phyloP scores from a whole-genome alignment of 768 basidiomycete species.

The Tylopilus vinaceipallidus region DNA sequence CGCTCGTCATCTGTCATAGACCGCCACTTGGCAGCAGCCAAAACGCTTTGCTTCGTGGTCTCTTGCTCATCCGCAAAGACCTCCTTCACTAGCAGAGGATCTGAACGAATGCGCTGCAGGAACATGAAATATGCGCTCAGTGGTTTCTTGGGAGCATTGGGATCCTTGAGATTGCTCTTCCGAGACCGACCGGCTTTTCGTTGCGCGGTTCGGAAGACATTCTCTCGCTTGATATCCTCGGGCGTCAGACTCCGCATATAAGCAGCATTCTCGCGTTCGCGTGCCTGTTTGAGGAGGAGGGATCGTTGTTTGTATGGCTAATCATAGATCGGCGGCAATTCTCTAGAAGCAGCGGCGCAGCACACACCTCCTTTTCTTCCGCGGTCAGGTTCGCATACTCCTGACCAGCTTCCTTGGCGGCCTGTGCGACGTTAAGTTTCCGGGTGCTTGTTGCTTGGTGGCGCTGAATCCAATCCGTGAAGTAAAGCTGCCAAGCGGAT shows the following conservation, averaged over 20 bases:
- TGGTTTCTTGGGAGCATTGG: conserved; percentile 95
- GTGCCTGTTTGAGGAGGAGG: conserved; percentile 77
- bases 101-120: conserved; percentile 83
- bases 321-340: conserved; percentile 22
- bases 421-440: conserved; percentile 93
- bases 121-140: conserved; percentile 95
- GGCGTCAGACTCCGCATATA: conserved; percentile 90
- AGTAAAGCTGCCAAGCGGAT: conserved; percentile 95
- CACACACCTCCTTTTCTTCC: conserved; percentile 80
- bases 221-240: conserved; percentile 93
- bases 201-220: conserved; percentile 86
- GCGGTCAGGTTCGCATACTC: conserved; percentile 78
- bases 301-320: conserved; percentile 87
- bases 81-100: conserved; percentile 67
- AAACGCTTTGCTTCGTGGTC: conserved; percentile 91
- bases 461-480: conserved; percentile 91
- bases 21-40: conserved; percentile 92
- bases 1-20: conserved; percentile 92
- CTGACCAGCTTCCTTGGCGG: conserved; percentile 90
- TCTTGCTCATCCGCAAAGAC: conserved; percentile 90
- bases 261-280: conserved; percentile 76
- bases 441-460: conserved; percentile 76
- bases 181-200: conserved; percentile 90
- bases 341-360: conserved; percentile 26
- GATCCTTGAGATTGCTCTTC: conserved; percentile 94